These are phyloP conservation scores for Boletus eberwhitei DNA, from an alignment of 768 basidiomycete genomes.

Conservation along the genomic window DNA sequence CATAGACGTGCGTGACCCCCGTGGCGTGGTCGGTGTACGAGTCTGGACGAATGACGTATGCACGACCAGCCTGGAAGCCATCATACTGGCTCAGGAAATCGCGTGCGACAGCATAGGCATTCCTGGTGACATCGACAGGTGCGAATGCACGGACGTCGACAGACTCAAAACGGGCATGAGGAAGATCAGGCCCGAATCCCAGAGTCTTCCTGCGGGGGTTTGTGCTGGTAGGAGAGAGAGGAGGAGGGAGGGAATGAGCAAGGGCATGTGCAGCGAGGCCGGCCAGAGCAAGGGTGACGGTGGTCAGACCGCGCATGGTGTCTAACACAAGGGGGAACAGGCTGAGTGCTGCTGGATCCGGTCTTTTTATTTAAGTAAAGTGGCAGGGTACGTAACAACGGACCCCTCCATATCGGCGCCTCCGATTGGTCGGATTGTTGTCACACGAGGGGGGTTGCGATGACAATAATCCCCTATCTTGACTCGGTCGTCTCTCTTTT, in stretches of 20 bases:
- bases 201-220: conserved; percentile 70
- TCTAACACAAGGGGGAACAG: not conserved
- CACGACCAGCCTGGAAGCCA: conserved; percentile 32
- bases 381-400: conserved; percentile 17
- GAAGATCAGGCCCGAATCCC: conserved; percentile 79
- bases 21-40: conserved; percentile 86
- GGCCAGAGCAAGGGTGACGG: conserved; percentile 57
- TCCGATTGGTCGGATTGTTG: conserved; percentile 21
- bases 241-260: conserved; percentile 37
- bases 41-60: conserved; percentile 69
- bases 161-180: conserved; percentile 65
- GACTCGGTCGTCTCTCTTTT: conserved; percentile 3
- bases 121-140: conserved; percentile 37
- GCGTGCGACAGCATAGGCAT: conserved; percentile 61
- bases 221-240: not conserved
- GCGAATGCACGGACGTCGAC: conserved; percentile 37
- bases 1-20: conserved; percentile 87
- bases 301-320: conserved; percentile 62
- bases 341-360: not conserved
- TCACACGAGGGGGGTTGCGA: conserved; percentile 18
- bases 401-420: not conserved
- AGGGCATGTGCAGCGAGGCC: conserved; percentile 57
- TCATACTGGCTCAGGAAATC: conserved; percentile 50
- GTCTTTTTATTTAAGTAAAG: conserved; percentile 16
- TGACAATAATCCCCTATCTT: conserved; percentile 9